phyloP scores from a whole-genome alignment of 2,329 filamentous ascomycete genomes.

The Fusarium papillatum region DNA sequence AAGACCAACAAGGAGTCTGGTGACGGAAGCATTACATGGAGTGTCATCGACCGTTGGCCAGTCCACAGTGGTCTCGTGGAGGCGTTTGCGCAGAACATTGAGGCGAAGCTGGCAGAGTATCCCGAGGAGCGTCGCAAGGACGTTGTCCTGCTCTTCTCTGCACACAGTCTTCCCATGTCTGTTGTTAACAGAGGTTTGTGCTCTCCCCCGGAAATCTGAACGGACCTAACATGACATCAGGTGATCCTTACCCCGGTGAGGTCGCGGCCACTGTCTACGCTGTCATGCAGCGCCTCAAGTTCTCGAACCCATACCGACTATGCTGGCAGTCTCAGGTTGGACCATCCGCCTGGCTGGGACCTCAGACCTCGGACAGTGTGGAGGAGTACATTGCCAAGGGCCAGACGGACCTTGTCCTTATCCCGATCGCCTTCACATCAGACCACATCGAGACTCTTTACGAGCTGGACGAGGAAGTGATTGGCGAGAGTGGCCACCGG shows the following conservation, averaged over 20 bases:
- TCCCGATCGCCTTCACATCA: slow-evolving; percentile 98
- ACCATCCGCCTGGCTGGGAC: slow-evolving; percentile 93
- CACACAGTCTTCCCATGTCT: slow-evolving; percentile 96
- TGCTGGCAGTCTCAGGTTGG: slow-evolving; percentile 99
- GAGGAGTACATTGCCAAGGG: slow-evolving; percentile 91
- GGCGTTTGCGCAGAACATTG: slow-evolving; percentile 93
- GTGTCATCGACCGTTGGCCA: slow-evolving; percentile 98
- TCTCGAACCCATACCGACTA: slow-evolving; percentile 91
- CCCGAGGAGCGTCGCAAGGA: slow-evolving; percentile 83
- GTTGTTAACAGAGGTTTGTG: slow-evolving; percentile 88
- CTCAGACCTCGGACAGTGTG: slow-evolving; percentile 91
- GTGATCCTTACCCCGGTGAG: slow-evolving; percentile 95
- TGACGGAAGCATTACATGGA: slow-evolving; percentile 89
- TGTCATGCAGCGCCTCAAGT: slow-evolving; percentile 92
- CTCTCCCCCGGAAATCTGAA: not conserved
- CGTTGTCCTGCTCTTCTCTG: slow-evolving; percentile 92
- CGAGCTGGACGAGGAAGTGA: slow-evolving; percentile 95
- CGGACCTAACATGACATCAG: slow-evolving; percentile 57
- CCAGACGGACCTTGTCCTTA: slow-evolving; percentile 89
- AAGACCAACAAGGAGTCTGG: slow-evolving; percentile 68
- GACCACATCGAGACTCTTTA: slow-evolving; percentile 98
- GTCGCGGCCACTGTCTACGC: slow-evolving; percentile 96
- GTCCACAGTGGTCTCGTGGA: slow-evolving; percentile 91
- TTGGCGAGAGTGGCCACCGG: slow-evolving; percentile 83
- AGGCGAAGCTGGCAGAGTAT: slow-evolving; percentile 86